Percentiles rank a stretch among this genome's conserved stretches.
Conservation (phyloP, 495 filamentous ascomycete genomes). For the Penicillium coprophilum region DNA sequence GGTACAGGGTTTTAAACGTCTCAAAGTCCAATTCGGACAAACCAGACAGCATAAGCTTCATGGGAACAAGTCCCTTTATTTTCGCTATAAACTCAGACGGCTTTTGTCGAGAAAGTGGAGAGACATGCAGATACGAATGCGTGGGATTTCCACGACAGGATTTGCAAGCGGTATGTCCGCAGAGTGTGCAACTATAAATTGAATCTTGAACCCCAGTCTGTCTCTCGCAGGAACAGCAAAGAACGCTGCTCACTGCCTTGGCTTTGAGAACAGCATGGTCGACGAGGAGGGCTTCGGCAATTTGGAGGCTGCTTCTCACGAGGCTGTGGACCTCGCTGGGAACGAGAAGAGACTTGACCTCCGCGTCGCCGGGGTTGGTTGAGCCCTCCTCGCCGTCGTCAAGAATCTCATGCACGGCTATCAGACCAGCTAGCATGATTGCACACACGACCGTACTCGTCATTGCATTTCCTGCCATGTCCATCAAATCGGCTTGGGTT, state of each 20-base stretch:
- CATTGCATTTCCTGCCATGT: conserved; percentile 87
- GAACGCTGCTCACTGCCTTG: conserved; percentile 36
- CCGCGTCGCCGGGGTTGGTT: neutral
- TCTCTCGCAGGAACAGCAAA: conserved; percentile 60
- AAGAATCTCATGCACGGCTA: conserved; percentile 42
- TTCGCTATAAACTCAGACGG: conserved; percentile 51
- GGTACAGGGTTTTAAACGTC: conserved; percentile 14
- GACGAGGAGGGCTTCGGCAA: conserved; percentile 1
- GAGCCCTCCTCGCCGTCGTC: conserved; percentile 12
- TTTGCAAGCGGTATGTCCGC: conserved; percentile 56
- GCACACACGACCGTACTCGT: conserved; percentile 69
- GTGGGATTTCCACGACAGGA: conserved; percentile 56
- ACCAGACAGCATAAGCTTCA: conserved; percentile 39
- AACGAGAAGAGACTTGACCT: conserved; percentile 13
- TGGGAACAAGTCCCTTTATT: conserved; percentile 48
- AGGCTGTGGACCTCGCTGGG: conserved; percentile 8
- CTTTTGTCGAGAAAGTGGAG: conserved; percentile 29
- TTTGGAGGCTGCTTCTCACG: conserved; percentile 11
- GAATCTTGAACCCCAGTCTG: conserved; percentile 34
- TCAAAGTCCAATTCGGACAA: conserved; percentile 34
- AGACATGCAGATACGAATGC: conserved; percentile 46
- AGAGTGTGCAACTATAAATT: conserved; percentile 52
- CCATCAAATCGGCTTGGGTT: conserved; percentile 61
- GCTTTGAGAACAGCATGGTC: conserved; percentile 15
- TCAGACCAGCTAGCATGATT: conserved; percentile 56